phyloP scores from a whole-genome alignment of 148 eudicot genomes.

The Silene conica region DNA sequence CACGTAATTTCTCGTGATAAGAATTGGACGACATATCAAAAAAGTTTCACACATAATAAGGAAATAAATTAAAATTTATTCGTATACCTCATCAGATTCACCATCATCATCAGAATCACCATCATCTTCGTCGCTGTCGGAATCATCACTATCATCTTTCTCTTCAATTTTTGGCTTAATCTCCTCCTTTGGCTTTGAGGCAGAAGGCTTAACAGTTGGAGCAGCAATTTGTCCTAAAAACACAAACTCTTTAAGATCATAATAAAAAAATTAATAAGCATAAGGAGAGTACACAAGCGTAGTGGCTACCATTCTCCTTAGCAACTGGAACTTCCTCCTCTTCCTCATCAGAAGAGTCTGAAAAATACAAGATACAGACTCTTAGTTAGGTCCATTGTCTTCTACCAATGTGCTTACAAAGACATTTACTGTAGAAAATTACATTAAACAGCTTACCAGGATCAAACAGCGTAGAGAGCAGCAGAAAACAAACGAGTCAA shows the following conservation, averaged over 20 bases:
- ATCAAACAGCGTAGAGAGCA: conserved; percentile 3
- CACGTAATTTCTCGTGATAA: neutral
- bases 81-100: neutral
- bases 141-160: conserved; percentile 34
- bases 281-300: neutral
- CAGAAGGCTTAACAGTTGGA: conserved; percentile 23
- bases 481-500: conserved; percentile 36
- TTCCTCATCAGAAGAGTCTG: conserved; percentile 30
- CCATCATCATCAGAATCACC: conserved; percentile 37
- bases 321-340: conserved; percentile 28
- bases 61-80: neutral
- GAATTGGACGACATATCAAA: neutral
- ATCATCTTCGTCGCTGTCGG: conserved; percentile 22
- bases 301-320: conserved; percentile 34
- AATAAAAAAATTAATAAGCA: neutral
- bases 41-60: neutral
- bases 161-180: conserved; percentile 28
- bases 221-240: conserved; percentile 24
- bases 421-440: neutral
- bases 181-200: conserved; percentile 32
- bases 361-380: neutral
- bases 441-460: neutral
- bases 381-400: neutral
- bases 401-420: neutral
- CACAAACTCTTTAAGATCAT: neutral